phyloP scores from a whole-genome alignment of 2,329 filamentous ascomycete genomes.

The Lasiodiplodia citricola region DNA sequence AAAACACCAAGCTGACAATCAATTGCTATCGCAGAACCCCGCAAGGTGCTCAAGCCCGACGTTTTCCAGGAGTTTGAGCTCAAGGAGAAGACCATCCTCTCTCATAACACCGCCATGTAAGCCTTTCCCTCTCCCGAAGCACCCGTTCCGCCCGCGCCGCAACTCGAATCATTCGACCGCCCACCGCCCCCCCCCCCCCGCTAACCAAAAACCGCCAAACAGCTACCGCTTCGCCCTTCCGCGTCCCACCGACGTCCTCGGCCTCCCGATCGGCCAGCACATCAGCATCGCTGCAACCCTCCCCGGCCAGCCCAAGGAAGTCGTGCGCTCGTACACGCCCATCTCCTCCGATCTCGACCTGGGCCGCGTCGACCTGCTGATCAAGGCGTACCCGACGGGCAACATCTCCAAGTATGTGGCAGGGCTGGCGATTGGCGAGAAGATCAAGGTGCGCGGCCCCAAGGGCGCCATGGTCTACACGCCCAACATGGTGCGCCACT shows the following conservation, averaged over 20 bases:
- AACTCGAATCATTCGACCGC: not conserved
- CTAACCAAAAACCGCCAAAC: not conserved
- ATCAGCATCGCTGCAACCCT: conserved; percentile 81
- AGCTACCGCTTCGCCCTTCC: conserved; percentile 94
- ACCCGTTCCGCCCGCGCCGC: not conserved
- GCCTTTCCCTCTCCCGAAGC: conserved; percentile 32
- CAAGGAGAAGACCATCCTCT: conserved; percentile 92
- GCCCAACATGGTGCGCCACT: conserved; percentile 93
- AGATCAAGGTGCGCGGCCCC: conserved; percentile 88
- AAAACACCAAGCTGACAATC: not conserved
- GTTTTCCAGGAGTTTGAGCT: conserved; percentile 92
- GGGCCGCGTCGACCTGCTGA: conserved; percentile 93
- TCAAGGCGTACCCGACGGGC: conserved; percentile 96
- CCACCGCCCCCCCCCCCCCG: not conserved
- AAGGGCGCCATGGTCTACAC: conserved; percentile 98
- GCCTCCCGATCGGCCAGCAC: conserved; percentile 97
- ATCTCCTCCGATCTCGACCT: conserved; percentile 56
- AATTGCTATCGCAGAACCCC: conserved; percentile 61
- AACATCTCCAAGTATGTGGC: conserved; percentile 97
- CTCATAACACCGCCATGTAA: conserved; percentile 97
- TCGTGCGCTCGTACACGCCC: conserved; percentile 50
- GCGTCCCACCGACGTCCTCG: conserved; percentile 77
- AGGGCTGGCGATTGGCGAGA: conserved; percentile 74
- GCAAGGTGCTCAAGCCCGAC: conserved; percentile 84
- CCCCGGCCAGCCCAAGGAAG: conserved; percentile 49